phyloP scores from a whole-genome alignment of 306 rosid genomes.

The Cyclanthera cordifolia region DNA sequence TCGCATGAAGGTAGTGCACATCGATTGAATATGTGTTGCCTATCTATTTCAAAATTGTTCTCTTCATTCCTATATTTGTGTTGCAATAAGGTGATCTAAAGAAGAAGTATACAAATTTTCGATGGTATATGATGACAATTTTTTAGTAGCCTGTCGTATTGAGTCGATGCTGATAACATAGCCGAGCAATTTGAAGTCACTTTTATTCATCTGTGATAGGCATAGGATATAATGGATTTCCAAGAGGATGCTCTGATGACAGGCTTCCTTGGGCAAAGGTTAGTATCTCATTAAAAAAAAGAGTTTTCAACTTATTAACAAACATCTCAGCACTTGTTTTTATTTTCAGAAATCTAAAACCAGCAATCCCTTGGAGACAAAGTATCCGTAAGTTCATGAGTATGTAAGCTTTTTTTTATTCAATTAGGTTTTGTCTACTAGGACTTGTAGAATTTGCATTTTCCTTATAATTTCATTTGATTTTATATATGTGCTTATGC shows the following conservation, averaged over 20 bases:
- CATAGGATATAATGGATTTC: slow-evolving; percentile 91
- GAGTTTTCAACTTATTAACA: background rate
- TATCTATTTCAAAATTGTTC: background rate
- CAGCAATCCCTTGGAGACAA: slow-evolving; percentile 79
- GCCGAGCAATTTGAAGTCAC: background rate
- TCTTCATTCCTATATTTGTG: background rate
- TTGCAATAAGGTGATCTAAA: background rate
- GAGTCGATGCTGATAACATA: background rate
- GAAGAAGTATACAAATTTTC: background rate
- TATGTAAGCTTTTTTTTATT: slow-evolving; percentile 1
- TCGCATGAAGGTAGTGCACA: background rate
- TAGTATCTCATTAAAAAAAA: slow-evolving; percentile 11
- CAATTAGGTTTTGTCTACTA: background rate
- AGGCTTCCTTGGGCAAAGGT: slow-evolving; percentile 98
- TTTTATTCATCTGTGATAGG: slow-evolving; percentile 31
- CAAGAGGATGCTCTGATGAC: slow-evolving; percentile 94
- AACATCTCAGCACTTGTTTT: background rate
- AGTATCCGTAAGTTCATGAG: slow-evolving; percentile 66
- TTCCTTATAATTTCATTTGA: background rate
- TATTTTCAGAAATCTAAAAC: slow-evolving; percentile 63
- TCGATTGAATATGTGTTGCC: background rate
- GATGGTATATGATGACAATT: background rate
- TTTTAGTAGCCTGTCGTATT: background rate
- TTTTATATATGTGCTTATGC: slow-evolving; percentile 14
- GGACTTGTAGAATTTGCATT: background rate